Base-by-base conservation (phyloP, 2,329 filamentous ascomycete genomes). In the Colletotrichum sp. region DNA sequence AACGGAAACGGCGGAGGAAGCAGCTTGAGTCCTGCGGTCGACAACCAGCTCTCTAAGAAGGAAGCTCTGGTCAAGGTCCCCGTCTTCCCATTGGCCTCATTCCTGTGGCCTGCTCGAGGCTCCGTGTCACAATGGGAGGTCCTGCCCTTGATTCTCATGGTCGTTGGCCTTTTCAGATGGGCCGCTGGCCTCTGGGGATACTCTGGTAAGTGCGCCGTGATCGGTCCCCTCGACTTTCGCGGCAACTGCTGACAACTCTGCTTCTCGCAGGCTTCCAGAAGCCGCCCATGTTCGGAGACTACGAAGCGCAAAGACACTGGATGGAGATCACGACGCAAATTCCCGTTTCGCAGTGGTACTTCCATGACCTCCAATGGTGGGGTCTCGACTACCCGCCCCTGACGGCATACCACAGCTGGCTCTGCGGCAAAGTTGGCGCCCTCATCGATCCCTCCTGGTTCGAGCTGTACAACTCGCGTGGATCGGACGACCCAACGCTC, bases 221-320 rank as follows among this genome's bases (percentile, higher is more conserved):
- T 13, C 34, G 26, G n/a, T 30, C 55, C 9, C n/a, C 15, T 15
- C 32, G 28, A 69, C 16, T 44, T 28, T 44, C 13, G 39, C 28
- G 13, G 18, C 36, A 52, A 57, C 60, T 55, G 39, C 57, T 73
- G n/a, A 78, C 70, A 21, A 67, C 77, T 77, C 52, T 78, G 32
- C 28, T 70, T 60, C 60, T 57, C 72, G 6, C 77, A 96, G 95
- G 96, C 72, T 95, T 93, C 81, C 88, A 93, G 75, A 92, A 91
- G 76, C 96, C 96, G 44, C 97, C 97, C 8, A 96, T 98, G 92
- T 95, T 96, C 82, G 97, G 97, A 79, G 97, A 99, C 85, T 99
- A 98, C 86, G 97, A 99, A 87, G 97, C 98, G 5, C 97, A 99
- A 85, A 89, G 97, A 80, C 97, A 99, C 85, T 99, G 97, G 97